Conservation (phyloP, 106 monocot species). For the Vanilla planifolia region DNA sequence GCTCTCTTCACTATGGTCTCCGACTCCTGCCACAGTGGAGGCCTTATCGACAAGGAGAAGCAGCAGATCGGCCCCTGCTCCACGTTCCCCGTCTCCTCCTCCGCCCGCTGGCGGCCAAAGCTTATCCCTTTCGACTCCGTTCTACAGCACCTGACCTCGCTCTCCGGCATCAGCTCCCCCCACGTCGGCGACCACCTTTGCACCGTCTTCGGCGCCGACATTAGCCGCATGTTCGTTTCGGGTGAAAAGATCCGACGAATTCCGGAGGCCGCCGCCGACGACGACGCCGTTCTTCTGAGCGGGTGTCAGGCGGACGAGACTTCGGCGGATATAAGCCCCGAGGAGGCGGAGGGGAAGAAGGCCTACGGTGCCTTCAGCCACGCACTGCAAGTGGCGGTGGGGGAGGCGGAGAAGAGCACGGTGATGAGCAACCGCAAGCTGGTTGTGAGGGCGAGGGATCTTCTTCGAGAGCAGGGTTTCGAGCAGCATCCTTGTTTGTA, state of each 20-base stretch:
- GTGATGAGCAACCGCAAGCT: slow-evolving; percentile 49
- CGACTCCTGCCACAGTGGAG: slow-evolving; percentile 95
- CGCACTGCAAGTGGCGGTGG: slow-evolving; percentile 39
- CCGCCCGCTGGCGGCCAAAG: background rate
- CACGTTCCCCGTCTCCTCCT: slow-evolving; percentile 1
- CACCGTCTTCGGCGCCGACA: slow-evolving; percentile 41
- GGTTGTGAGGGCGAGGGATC: slow-evolving; percentile 28
- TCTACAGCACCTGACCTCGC: slow-evolving; percentile 41
- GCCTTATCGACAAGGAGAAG: slow-evolving; percentile 89
- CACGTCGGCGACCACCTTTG: slow-evolving; percentile 61
- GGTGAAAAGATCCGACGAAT: background rate
- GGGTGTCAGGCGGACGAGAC: slow-evolving; percentile 82
- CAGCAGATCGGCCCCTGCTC: slow-evolving; percentile 79
- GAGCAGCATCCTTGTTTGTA: slow-evolving; percentile 78
- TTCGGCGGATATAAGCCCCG: slow-evolving; percentile 58
- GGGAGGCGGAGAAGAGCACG: slow-evolving; percentile 17
- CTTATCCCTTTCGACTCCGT: slow-evolving; percentile 33
- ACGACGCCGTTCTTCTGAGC: slow-evolving; percentile 44
- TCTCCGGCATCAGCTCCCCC: slow-evolving; percentile 43
- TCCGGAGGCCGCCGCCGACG: background rate
- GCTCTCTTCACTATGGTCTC: slow-evolving; percentile 73
- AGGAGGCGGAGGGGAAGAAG: slow-evolving; percentile 9
- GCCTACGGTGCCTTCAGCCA: slow-evolving; percentile 78
- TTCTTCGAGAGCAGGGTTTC: slow-evolving; percentile 34
- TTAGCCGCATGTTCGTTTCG: slow-evolving; percentile 30